These are phyloP conservation scores for Aurinia saxatilis DNA, from an alignment of 345 rosid genomes.

Conservation along the genomic window DNA sequence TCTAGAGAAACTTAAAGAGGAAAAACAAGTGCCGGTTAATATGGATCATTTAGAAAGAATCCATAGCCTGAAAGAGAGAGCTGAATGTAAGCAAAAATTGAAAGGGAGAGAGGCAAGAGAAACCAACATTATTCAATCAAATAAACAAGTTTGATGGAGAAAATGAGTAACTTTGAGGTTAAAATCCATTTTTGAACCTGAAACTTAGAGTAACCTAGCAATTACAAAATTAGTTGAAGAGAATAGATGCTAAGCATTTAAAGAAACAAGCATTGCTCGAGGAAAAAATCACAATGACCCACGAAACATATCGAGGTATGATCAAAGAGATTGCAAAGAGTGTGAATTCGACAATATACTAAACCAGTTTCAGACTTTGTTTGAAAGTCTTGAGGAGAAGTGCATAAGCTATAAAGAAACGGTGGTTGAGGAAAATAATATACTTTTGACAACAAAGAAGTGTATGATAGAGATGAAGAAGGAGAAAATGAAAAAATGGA, in stretches of 20 bases:
- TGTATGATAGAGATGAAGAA: conserved; percentile 38
- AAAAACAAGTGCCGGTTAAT: too few species aligned
- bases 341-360: conserved; percentile 25
- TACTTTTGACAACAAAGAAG: conserved; percentile 38
- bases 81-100: too few species aligned
- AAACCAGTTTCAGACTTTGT: conserved; percentile 33
- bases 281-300: conserved; percentile 40
- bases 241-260: conserved; percentile 53
- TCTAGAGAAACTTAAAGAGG: too few species aligned
- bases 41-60: too few species aligned
- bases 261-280: conserved; percentile 58
- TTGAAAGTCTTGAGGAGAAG: conserved; percentile 38
- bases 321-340: conserved; percentile 37
- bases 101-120: too few species aligned
- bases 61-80: too few species aligned
- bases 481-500: conserved; percentile 28
- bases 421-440: conserved; percentile 33
- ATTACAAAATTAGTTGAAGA: conserved; percentile 54
- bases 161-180: conserved; percentile 54
- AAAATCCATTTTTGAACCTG: conserved; percentile 88
- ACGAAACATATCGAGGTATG: conserved; percentile 40
- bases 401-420: conserved; percentile 30
- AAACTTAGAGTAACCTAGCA: conserved; percentile 87
- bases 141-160: too few species aligned
- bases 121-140: too few species aligned